Conservation (phyloP, 129 eudicot species). For the Artemisia argyi region DNA sequence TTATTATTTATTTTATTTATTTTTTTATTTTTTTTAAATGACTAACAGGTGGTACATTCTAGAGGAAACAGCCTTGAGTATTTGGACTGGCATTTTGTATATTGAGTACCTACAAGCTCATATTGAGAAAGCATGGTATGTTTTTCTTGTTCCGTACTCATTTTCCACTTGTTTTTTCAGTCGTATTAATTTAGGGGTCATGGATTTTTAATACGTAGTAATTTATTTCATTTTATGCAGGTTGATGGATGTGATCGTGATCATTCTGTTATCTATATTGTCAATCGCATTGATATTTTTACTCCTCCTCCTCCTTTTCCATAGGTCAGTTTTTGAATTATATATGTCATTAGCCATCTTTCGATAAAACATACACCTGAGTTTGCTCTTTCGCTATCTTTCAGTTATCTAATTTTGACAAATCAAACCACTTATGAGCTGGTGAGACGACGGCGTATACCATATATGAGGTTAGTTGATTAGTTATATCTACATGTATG, state of each 20-base stretch:
- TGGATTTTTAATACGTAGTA: background rate
- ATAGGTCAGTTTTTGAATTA: slow-evolving; percentile 49
- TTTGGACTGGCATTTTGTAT: slow-evolving; percentile 89
- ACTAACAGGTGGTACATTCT: slow-evolving; percentile 85
- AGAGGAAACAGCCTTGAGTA: slow-evolving; percentile 80
- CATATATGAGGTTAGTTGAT: slow-evolving; percentile 74
- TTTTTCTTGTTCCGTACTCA: slow-evolving; percentile 4
- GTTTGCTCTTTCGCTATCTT: slow-evolving; percentile 15
- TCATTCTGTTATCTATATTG: slow-evolving; percentile 60
- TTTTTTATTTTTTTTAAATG: slow-evolving; percentile 11
- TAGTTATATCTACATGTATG: slow-evolving; percentile 1
- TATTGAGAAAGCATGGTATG: slow-evolving; percentile 80
- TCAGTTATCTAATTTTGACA: slow-evolving; percentile 79
- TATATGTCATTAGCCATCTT: too few relatives aligned
- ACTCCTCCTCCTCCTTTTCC: slow-evolving; percentile 82
- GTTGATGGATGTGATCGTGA: slow-evolving; percentile 74
- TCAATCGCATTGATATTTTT: slow-evolving; percentile 67
- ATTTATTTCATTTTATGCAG: slow-evolving; percentile 40
- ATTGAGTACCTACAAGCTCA: slow-evolving; percentile 64
- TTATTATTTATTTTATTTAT: too few relatives aligned
- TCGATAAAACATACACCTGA: slow-evolving; percentile 5
- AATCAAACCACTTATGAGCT: slow-evolving; percentile 97
- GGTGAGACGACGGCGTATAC: slow-evolving; percentile 87
- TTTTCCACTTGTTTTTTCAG: slow-evolving; percentile 1
- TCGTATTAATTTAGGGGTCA: slow-evolving; percentile 15